These are phyloP conservation scores for Phytomonas francai DNA, from an alignment of 208 protist species.

Conservation along the genomic window DNA sequence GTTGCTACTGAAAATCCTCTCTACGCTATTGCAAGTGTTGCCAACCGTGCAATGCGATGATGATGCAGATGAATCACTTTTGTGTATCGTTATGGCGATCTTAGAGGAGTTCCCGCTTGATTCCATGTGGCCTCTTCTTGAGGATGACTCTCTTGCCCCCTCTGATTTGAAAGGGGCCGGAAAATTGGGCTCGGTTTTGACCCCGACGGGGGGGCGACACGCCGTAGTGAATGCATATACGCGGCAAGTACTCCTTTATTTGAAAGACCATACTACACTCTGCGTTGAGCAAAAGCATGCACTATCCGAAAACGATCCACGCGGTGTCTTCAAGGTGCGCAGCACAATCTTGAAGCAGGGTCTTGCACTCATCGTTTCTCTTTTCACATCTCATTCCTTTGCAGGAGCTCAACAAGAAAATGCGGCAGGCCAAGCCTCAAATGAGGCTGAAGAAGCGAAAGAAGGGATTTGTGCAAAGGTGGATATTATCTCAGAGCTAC, in stretches of 20 bases:
- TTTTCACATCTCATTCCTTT: constrained; percentile 26
- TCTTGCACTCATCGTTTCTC: constrained; percentile 65
- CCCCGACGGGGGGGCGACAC: background rate
- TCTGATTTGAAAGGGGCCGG: background rate
- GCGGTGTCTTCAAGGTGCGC: constrained; percentile 33
- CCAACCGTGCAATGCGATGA: constrained; percentile 2
- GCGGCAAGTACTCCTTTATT: constrained; percentile 1
- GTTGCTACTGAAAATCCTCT: background rate
- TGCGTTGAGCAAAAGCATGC: constrained; percentile 11
- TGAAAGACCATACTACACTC: background rate
- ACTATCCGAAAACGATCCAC: constrained; percentile 46
- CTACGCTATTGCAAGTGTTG: background rate
- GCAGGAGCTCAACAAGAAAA: constrained; percentile 5
- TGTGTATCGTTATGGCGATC: constrained; percentile 1
- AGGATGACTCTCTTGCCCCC: background rate
- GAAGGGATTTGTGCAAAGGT: constrained; percentile 20
- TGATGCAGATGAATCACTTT: constrained; percentile 2
- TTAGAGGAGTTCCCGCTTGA: background rate
- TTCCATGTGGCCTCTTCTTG: background rate
- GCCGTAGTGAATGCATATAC: background rate
- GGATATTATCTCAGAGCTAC: constrained; percentile 59
- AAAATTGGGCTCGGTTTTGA: background rate
- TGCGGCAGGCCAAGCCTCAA: constrained; percentile 3
- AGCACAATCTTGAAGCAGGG: constrained; percentile 41
- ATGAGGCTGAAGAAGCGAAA: constrained; percentile 4